Percentiles rank a stretch among this genome's conserved stretches.
Evolutionary conservation across 495 filamentous ascomycete genomes (phyloP).

Genomic region (Penicillium argentinense): DNA sequence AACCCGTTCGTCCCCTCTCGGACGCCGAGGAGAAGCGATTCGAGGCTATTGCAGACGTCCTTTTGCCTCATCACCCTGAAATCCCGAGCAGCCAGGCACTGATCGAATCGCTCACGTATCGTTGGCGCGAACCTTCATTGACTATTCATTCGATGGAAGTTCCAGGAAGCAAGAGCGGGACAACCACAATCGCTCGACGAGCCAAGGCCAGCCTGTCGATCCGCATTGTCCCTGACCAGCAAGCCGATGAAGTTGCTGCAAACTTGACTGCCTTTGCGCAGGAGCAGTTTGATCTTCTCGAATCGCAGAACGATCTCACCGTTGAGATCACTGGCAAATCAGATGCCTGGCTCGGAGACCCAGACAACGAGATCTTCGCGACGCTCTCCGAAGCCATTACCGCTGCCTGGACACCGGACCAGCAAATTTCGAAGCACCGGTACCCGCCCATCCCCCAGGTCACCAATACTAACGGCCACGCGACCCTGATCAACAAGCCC

Average conservation of each 20-base stretch:
- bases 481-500: constrained; percentile 15
- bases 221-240: constrained; percentile 90
- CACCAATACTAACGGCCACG: constrained; percentile 10
- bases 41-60: constrained; percentile 72
- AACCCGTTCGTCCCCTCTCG: constrained; percentile 74
- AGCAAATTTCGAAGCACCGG: constrained; percentile 29
- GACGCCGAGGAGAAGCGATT: constrained; percentile 78
- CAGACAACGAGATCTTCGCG: constrained; percentile 84
- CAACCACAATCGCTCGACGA: constrained; percentile 82
- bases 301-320: constrained; percentile 75
- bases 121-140: constrained; percentile 94
- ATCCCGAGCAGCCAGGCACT: constrained; percentile 65
- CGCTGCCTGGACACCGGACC: constrained; percentile 64
- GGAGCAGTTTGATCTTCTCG: constrained; percentile 68
- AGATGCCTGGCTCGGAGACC: constrained; percentile 94
- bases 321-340: constrained; percentile 88
- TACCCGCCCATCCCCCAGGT: constrained; percentile 28
- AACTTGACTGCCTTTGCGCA: constrained; percentile 65
- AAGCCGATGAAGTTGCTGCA: constrained; percentile 68
- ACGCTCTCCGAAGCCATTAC: constrained; percentile 86
- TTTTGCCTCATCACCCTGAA: constrained; percentile 69
- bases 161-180: constrained; percentile 55
- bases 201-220: constrained; percentile 86
- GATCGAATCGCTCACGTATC: constrained; percentile 78
- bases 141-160: constrained; percentile 93